A percentile compares a stretch with the other conserved stretches of the same genome.
Evolutionary conservation across 441 rosid genomes (phyloP).

Genomic region (Euphorbia celastroides): DNA sequence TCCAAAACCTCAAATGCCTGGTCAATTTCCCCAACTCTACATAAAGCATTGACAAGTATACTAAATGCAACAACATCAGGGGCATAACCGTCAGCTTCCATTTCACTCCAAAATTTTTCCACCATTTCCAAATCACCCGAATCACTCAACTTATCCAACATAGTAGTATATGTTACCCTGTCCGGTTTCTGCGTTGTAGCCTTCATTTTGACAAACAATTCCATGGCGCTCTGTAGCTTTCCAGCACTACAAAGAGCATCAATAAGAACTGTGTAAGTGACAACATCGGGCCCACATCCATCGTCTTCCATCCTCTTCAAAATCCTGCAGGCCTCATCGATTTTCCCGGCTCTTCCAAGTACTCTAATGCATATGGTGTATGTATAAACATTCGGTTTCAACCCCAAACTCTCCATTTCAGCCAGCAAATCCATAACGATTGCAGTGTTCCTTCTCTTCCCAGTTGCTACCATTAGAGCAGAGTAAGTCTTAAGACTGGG

Average conservation of each 20-base stretch:
- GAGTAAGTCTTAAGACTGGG: constrained; percentile 96
- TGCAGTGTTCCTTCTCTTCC: constrained; percentile 74
- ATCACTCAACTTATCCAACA: constrained; percentile 77
- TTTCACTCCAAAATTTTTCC: constrained; percentile 72
- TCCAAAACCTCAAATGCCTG: constrained; percentile 65
- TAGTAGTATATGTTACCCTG: constrained; percentile 72
- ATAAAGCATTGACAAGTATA: constrained; percentile 69
- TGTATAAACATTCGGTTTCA: constrained; percentile 83
- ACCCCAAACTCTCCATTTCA: constrained; percentile 80
- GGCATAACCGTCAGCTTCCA: constrained; percentile 76
- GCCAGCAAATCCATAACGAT: constrained; percentile 62
- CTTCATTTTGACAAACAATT: constrained; percentile 65
- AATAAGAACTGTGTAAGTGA: constrained; percentile 81
- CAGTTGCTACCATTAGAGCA: constrained; percentile 83
- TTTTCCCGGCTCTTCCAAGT: constrained; percentile 80
- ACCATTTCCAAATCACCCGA: constrained; percentile 56
- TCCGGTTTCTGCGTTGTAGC: constrained; percentile 74
- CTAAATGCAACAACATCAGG: constrained; percentile 82
- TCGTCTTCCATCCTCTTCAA: constrained; percentile 78
- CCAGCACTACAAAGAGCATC: constrained; percentile 79
- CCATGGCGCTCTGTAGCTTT: constrained; percentile 57
- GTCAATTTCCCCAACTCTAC: constrained; percentile 52
- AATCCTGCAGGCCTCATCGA: constrained; percentile 55
- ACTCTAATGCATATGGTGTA: constrained; percentile 84
- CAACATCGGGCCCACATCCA: constrained; percentile 88